phyloP scores from a whole-genome alignment of 2,329 filamentous ascomycete genomes.

The Fonsecaea pugnacius region DNA sequence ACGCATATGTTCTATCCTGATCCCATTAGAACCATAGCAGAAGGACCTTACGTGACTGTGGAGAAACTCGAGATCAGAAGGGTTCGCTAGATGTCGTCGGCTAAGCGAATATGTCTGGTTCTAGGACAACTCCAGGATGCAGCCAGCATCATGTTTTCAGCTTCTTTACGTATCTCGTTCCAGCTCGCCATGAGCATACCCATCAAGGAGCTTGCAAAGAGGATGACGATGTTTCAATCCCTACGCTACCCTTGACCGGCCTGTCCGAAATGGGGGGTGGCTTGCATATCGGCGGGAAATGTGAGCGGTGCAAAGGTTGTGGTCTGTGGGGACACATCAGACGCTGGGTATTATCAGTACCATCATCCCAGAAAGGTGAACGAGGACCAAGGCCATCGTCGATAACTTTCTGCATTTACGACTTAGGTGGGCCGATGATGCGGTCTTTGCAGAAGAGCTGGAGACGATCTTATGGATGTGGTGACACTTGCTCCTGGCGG shows the following conservation, averaged over 20 bases:
- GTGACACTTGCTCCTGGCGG: not conserved
- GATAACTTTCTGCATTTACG: not conserved
- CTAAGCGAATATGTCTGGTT: not conserved
- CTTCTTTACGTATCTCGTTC: slow-evolving; percentile 5
- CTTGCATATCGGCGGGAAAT: slow-evolving; percentile 2
- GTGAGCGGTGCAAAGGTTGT: not conserved
- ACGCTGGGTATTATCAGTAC: not conserved
- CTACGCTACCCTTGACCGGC: not conserved
- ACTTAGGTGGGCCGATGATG: not conserved
- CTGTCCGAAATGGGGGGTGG: slow-evolving; percentile 3
- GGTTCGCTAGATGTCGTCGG: not conserved
- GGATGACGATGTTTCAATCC: not conserved
- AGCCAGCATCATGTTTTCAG: not conserved
- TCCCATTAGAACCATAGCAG: not conserved
- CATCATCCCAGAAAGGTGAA: not conserved
- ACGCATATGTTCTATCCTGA: not conserved
- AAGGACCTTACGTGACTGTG: not conserved
- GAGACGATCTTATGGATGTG: slow-evolving; percentile 4
- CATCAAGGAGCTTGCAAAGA: not conserved
- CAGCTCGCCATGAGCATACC: not conserved
- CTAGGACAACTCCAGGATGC: not conserved
- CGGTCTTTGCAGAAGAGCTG: not conserved
- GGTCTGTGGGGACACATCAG: not conserved
- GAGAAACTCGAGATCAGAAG: not conserved
- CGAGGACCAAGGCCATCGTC: not conserved